Conservation (phyloP, 805 yeast genomes). For the Tetrapisispora nanseiensis region DNA sequence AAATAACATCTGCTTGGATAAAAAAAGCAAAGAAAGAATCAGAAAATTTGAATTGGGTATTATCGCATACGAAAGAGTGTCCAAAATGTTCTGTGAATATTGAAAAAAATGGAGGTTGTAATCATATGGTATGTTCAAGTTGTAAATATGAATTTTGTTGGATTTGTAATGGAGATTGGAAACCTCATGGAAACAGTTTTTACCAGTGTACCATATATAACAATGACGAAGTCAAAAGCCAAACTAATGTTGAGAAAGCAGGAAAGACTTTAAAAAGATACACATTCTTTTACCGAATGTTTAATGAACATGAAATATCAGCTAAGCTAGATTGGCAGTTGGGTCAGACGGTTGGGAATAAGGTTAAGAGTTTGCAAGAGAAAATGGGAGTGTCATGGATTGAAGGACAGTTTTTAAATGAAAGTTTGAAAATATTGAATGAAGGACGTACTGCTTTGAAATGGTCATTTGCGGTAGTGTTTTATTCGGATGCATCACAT, state of each 20-base stretch:
- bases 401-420: constrained; percentile 75
- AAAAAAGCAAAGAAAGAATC: constrained; percentile 76
- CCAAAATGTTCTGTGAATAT: constrained; percentile 72
- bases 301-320: constrained; percentile 66
- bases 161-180: constrained; percentile 81
- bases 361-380: constrained; percentile 58
- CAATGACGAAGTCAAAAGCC: constrained; percentile 30
- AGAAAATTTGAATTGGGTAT: constrained; percentile 81
- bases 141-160: constrained; percentile 84
- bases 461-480: constrained; percentile 86
- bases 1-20: constrained; percentile 59
- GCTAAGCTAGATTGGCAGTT: constrained; percentile 60
- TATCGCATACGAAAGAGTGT: constrained; percentile 75
- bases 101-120: constrained; percentile 94
- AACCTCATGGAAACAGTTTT: constrained; percentile 48
- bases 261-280: constrained; percentile 45
- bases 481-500: constrained; percentile 43
- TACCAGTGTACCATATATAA: constrained; percentile 61
- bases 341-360: constrained; percentile 50
- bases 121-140: constrained; percentile 83
- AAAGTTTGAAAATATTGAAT: constrained; percentile 54
- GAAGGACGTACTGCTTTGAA: constrained; percentile 67
- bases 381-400: constrained; percentile 66
- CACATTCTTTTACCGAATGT: constrained; percentile 65
- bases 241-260: constrained; percentile 23